Evolutionary conservation across 192 early-diverging fungal genomes (phyloP), one percentile per base, ranked within the genome.

Genomic region (Entophlyctis luteolus): DNA sequence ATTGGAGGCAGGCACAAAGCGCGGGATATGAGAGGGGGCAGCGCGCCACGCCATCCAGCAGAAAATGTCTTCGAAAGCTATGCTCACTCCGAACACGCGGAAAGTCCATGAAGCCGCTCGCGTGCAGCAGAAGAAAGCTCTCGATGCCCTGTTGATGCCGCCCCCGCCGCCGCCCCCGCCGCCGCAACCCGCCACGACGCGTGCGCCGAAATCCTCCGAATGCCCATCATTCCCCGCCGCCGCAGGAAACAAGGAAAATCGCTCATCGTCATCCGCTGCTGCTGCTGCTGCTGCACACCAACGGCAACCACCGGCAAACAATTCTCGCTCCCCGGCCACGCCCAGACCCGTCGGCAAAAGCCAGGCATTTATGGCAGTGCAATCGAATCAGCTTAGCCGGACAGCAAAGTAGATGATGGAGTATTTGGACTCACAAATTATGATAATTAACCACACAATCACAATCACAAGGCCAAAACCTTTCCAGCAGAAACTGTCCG

Each of bases 401-500:
- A 18, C 50, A 10, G 12, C 50, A 53, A 10, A 45, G 42, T 14
- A 45, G 42, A 12, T n/a, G 12, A 12, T 53, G 12, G 28, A 23
- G 12, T 10, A 18, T n/a, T 53, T 23, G 16, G 28, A 12, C 50
- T 27, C 12, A 12, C 12, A 10, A 10, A 16, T 20, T 45, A 45
- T 16, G 14, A 12, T 45, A 16, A 45, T 20, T 16, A 12, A 16
- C 42, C 14, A 45, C 42, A 45, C 42, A 16, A 12, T 45, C 20
- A 1, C 23, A 57, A 35, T 16, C 14, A 14, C 1, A 25, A 23
- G 12, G 37, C 47, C 60, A 4, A 63, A 63, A 33, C 47, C 60
- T 14, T 63, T 63, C 29, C 60, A 63, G 6, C 60, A 63, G 50
- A 63, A 63, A 31, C 46, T 63, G 23, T 2, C 27, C 28, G 60